Evolutionary conservation across 495 filamentous ascomycete genomes (phyloP), one percentile per base, ranked within the genome.

Genomic region (Durotheca rogersii): DNA sequence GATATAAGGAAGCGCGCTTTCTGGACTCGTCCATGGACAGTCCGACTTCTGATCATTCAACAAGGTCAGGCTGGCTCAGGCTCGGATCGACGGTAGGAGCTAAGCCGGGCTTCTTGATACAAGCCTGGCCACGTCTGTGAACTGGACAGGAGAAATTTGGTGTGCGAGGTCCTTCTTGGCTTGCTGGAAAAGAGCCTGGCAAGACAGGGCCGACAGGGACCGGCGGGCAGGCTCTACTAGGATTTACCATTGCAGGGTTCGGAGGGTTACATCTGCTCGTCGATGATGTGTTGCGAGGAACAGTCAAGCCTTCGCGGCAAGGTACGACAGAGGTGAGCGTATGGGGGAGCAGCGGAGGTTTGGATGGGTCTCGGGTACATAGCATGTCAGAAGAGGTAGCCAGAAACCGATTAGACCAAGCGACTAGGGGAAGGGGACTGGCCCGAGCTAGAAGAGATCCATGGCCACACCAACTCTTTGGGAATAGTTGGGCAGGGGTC

Each of bases 51-150:
- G n/a, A 60, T 60, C 58, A 62, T 65, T 64, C 69, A 70, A 67
- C 67, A 68, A 61, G 69, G 67, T 65, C 68, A 67, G 53, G 67
- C 58, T 68, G 60, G 68, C 57, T 63, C 67, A 67, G 61, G 71
- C 60, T 70, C 68, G 71, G 73, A 69, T 71, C 72, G 62, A 67
- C 71, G 70, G 73, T 74, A 76, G 69, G 71, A 73, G 67, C 67
- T 71, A 71, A 72, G 70, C 72, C 72, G 72, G 72, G 66, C 69
- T 69, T 62, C 67, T 68, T 74, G 72, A 69, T 70, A 71, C 71
- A 74, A 69, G 65, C 71, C 63, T 69, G 68, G 66, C 67, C 67
- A 66, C 65, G 64, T 75, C 66, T 73, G 62, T 72, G 66, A 61
- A 68, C 58, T 64, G 62, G 53, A 58, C 49, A 53, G 64, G 65